Evolutionary conservation across 2,329 filamentous ascomycete genomes (phyloP).

Genomic region (Pyrenophora seminiperda): DNA sequence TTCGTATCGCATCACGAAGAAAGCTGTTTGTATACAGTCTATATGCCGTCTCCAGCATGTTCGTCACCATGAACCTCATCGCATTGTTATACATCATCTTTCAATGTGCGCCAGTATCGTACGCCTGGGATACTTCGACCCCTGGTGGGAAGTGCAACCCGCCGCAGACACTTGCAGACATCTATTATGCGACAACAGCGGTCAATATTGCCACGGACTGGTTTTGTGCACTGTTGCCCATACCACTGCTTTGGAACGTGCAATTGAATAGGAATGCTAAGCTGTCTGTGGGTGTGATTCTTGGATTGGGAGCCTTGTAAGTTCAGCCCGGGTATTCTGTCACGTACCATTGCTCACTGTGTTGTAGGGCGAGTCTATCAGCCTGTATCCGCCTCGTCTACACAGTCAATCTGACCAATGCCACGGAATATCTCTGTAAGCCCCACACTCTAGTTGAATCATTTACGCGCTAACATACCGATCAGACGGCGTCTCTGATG

Average conservation of each 20-base stretch:
- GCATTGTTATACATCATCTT: constrained; percentile 14
- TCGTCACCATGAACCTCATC: constrained; percentile 13
- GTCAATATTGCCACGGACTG: constrained; percentile 15
- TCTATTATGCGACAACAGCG: constrained; percentile 14
- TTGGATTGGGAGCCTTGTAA: constrained; percentile 15
- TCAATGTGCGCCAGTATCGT: constrained; percentile 11
- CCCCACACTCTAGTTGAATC: neutral
- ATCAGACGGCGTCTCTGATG: constrained; percentile 10
- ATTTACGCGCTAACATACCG: neutral
- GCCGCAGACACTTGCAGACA: constrained; percentile 9
- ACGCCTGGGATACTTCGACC: constrained; percentile 14
- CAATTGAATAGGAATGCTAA: constrained; percentile 14
- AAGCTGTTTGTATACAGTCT: constrained; percentile 7
- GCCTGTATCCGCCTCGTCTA: constrained; percentile 14
- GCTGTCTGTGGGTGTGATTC: constrained; percentile 15
- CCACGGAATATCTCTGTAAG: constrained; percentile 11
- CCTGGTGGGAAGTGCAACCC: constrained; percentile 12
- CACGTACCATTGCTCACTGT: constrained; percentile 3
- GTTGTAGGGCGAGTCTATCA: constrained; percentile 9
- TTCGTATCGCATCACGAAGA: constrained; percentile 10
- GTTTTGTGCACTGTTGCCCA: constrained; percentile 13
- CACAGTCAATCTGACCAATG: constrained; percentile 9
- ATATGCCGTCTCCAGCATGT: constrained; percentile 10
- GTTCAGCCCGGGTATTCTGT: constrained; percentile 6
- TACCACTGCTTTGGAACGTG: constrained; percentile 14